phyloP scores from a whole-genome alignment of 306 rosid species.

The Prinsepia uniflora region DNA sequence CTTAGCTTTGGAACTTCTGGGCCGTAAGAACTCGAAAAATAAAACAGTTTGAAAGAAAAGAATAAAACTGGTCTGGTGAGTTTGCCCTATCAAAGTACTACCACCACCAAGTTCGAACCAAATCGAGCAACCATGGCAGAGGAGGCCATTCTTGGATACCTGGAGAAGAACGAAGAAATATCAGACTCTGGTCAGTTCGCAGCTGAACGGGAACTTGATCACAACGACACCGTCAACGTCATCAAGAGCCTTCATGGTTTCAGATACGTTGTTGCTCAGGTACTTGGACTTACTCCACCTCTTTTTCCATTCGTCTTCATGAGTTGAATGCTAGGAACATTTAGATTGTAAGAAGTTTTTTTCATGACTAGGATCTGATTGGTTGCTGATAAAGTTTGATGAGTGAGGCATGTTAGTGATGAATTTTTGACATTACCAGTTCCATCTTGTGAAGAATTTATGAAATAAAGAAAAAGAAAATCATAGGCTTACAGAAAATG shows the following conservation, averaged over 20 bases:
- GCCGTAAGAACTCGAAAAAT: too few relatives aligned
- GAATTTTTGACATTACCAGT: too few relatives aligned
- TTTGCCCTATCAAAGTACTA: too few relatives aligned
- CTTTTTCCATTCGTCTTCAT: background rate
- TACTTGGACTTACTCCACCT: background rate
- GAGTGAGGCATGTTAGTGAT: too few relatives aligned
- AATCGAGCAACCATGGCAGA: slow-evolving; percentile 46
- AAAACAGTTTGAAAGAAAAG: too few relatives aligned
- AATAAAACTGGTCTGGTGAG: too few relatives aligned
- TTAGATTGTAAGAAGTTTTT: background rate
- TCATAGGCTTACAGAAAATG: too few relatives aligned
- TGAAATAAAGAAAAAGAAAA: too few relatives aligned
- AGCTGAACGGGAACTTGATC: slow-evolving; percentile 47
- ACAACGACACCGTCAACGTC: slow-evolving; percentile 61
- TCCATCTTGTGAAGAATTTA: background rate
- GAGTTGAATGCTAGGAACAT: background rate
- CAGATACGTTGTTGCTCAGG: slow-evolving; percentile 69
- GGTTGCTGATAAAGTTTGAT: background rate
- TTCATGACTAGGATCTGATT: background rate
- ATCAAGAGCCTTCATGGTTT: slow-evolving; percentile 81
- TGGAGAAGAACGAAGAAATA: slow-evolving; percentile 47
- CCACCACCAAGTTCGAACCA: too few relatives aligned
- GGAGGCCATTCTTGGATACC: slow-evolving; percentile 60
- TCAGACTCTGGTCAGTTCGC: slow-evolving; percentile 74
- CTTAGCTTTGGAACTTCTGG: too few relatives aligned